These are phyloP conservation scores for Spinellus fusiger DNA, from an alignment of 192 early-diverging fungal species.

Conservation along the genomic window DNA sequence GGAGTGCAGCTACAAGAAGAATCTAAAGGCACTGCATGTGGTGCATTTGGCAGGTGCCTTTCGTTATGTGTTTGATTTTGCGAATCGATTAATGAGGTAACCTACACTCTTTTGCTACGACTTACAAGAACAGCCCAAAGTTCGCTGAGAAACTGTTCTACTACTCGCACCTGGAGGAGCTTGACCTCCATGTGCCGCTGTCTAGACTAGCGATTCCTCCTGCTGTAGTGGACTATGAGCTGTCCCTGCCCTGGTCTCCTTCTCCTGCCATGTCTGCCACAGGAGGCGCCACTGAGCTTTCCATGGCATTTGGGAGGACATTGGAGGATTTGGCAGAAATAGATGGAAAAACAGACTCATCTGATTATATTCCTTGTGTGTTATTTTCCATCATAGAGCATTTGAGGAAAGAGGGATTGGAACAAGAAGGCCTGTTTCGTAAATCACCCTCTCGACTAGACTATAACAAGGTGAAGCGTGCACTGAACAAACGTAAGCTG, in stretches of 20 bases:
- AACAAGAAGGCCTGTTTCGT: slow-evolving; percentile 85
- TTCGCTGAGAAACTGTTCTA: slow-evolving; percentile 86
- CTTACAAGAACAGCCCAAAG: slow-evolving; percentile 63
- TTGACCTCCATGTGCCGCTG: slow-evolving; percentile 63
- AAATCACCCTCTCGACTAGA: slow-evolving; percentile 67
- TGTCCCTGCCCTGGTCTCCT: neutral
- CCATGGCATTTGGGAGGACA: slow-evolving; percentile 62
- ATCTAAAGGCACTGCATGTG: slow-evolving; percentile 86
- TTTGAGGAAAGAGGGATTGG: slow-evolving; percentile 61
- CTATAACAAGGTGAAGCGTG: slow-evolving; percentile 59
- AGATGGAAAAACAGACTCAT: neutral
- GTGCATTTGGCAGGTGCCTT: slow-evolving; percentile 85
- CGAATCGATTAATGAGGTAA: slow-evolving; percentile 83
- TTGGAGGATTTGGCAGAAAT: slow-evolving; percentile 48
- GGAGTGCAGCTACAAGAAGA: slow-evolving; percentile 81
- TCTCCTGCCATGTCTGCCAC: neutral
- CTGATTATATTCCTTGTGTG: slow-evolving; percentile 65
- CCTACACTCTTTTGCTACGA: neutral
- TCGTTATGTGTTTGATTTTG: slow-evolving; percentile 78
- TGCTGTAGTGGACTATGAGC: slow-evolving; percentile 53
- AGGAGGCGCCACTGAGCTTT: neutral
- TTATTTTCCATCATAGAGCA: slow-evolving; percentile 68
- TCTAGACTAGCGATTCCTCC: slow-evolving; percentile 73
- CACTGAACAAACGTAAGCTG: slow-evolving; percentile 45
- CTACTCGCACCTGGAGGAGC: slow-evolving; percentile 62